Evolutionary conservation across 495 filamentous ascomycete species (phyloP).

Genomic region (Saxophila tyrrhenica): DNA sequence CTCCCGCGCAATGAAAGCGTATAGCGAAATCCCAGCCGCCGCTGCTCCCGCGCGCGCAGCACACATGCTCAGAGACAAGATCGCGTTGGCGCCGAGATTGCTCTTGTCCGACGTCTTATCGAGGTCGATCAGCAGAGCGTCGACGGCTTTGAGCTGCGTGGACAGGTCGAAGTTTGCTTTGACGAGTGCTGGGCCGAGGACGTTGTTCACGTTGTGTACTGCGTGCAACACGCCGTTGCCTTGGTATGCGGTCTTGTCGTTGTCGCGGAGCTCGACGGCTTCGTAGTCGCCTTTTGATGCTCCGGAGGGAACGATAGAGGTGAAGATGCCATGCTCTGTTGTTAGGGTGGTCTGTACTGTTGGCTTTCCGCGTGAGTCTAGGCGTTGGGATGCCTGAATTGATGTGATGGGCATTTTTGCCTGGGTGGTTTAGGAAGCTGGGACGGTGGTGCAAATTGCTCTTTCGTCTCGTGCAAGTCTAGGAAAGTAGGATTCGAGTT

Average conservation of each 20-base stretch:
- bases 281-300: conserved; percentile 15
- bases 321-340: conserved; percentile 1
- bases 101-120: conserved; percentile 9
- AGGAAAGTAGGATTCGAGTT: too few relatives aligned
- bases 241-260: background rate
- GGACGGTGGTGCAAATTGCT: too few relatives aligned
- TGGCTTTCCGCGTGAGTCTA: conserved; percentile 9
- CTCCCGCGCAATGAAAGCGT: background rate
- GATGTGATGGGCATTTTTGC: too few relatives aligned
- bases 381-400: conserved; percentile 6
- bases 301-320: conserved; percentile 7
- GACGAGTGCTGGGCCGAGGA: conserved; percentile 2
- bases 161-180: background rate
- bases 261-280: conserved; percentile 13
- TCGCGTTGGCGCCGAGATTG: conserved; percentile 10
- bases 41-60: conserved; percentile 10
- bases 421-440: too few relatives aligned
- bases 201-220: background rate
- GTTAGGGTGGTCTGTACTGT: conserved; percentile 3
- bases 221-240: conserved; percentile 7
- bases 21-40: background rate
- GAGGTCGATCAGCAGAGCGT: background rate
- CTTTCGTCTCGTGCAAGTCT: too few relatives aligned
- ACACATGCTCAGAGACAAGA: conserved; percentile 9
- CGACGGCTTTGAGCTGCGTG: conserved; percentile 1